phyloP scores from a whole-genome alignment of 345 rosid species.

The Moricandia arvensis region DNA sequence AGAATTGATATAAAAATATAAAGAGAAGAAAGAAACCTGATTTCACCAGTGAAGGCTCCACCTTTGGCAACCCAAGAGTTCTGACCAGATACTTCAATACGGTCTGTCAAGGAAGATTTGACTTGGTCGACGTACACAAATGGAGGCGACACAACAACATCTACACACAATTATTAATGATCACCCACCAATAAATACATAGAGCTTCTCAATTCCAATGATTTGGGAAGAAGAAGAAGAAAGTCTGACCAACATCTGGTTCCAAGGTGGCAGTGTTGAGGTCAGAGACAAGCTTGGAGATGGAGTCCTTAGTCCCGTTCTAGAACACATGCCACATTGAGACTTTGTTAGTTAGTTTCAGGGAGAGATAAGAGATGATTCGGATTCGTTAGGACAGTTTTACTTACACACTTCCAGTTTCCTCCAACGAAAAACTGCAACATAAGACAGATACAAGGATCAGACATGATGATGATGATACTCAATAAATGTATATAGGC shows the following conservation, averaged over 20 bases:
- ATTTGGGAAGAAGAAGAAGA: not conserved
- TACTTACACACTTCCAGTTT: constrained; percentile 99
- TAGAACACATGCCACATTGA: constrained; percentile 27
- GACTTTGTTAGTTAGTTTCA: constrained; percentile 1
- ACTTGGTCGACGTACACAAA: constrained; percentile 87
- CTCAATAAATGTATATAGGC: no score
- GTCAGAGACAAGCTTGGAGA: constrained; percentile 84
- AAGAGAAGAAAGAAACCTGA: constrained; percentile 17
- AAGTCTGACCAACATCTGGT: constrained; percentile 72
- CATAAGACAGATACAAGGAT: constrained; percentile 1
- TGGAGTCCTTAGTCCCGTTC: constrained; percentile 96
- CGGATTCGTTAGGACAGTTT: not conserved
- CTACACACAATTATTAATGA: constrained; percentile 34
- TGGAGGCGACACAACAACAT: constrained; percentile 97
- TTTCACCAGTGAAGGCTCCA: constrained; percentile 99
- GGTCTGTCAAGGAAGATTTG: constrained; percentile 59
- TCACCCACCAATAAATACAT: no score
- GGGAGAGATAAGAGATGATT: not conserved
- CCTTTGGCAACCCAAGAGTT: constrained; percentile 98
- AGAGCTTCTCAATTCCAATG: no score
- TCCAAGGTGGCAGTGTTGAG: constrained; percentile 80
- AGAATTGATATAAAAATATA: no score
- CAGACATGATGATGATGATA: not conserved
- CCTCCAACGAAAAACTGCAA: constrained; percentile 99
- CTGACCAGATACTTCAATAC: constrained; percentile 84